Conservation (phyloP, 345 rosid species). For the Odontarrhena argentea region DNA sequence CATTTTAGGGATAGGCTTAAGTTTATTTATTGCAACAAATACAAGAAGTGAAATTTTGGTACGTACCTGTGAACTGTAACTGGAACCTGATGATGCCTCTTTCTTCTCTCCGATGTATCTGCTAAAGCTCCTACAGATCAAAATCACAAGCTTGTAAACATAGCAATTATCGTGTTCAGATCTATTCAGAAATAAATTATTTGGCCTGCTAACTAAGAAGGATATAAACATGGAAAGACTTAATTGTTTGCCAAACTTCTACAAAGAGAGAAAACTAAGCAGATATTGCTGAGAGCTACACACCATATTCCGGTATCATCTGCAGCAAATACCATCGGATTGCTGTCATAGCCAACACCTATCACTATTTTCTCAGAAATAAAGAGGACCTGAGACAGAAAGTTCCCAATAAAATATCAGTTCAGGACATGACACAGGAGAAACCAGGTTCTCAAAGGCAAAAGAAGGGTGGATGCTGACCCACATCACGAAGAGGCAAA, state of each 20-base stretch:
- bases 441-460: slow-evolving; percentile 35
- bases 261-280: slow-evolving; percentile 14
- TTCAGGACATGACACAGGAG: slow-evolving; percentile 31
- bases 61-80: slow-evolving; percentile 83
- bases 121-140: slow-evolving; percentile 69
- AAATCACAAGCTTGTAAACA: slow-evolving; percentile 23
- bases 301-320: slow-evolving; percentile 98
- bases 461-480: slow-evolving; percentile 89
- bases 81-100: slow-evolving; percentile 64
- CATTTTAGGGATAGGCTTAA: neutral
- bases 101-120: slow-evolving; percentile 85
- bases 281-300: slow-evolving; percentile 26
- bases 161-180: neutral
- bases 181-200: neutral
- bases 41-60: neutral
- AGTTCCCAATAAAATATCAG: slow-evolving; percentile 27
- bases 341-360: slow-evolving; percentile 96
- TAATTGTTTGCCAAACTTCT: neutral
- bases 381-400: slow-evolving; percentile 69
- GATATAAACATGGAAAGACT: neutral
- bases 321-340: slow-evolving; percentile 90
- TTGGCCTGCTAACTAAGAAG: neutral
- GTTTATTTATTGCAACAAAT: slow-evolving; percentile 15
- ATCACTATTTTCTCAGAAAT: slow-evolving; percentile 88
- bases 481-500: slow-evolving; percentile 99